A percentile compares a stretch with the other conserved stretches of the same genome.
Conservation (phyloP, 768 basidiomycete genomes). For the Auricularia auricula-judae region DNA sequence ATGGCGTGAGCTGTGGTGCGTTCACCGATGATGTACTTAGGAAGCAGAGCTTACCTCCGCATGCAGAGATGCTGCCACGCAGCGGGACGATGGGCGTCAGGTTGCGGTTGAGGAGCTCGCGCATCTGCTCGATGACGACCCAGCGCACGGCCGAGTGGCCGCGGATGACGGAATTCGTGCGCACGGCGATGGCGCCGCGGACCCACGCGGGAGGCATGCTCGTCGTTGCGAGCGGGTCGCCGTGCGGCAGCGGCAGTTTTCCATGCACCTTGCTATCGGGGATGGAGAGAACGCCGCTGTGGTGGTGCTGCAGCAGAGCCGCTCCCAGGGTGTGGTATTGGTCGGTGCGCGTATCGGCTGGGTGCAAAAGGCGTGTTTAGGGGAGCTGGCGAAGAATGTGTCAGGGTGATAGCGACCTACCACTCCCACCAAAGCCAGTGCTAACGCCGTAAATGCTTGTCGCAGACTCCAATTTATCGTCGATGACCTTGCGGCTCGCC, state of each 20-base stretch:
- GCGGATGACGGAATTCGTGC: conserved; percentile 81
- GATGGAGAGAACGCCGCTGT: conserved; percentile 61
- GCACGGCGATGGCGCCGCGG: conserved; percentile 74
- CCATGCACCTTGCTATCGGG: conserved; percentile 26
- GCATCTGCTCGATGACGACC: conserved; percentile 73
- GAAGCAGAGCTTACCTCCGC: conserved; percentile 45
- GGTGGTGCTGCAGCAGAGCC: conserved; percentile 80
- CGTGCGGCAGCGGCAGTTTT: conserved; percentile 40
- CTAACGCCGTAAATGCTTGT: conserved; percentile 77
- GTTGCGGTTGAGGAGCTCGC: conserved; percentile 54
- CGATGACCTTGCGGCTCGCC: conserved; percentile 54
- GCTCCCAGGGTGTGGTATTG: conserved; percentile 62
- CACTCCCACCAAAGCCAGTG: conserved; percentile 78
- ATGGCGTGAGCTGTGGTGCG: neutral
- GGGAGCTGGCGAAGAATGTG: conserved; percentile 6
- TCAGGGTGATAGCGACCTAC: conserved; percentile 18
- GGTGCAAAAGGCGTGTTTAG: conserved; percentile 5
- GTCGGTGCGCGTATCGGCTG: conserved; percentile 74
- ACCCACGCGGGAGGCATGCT: conserved; percentile 86
- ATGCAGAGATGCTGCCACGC: conserved; percentile 73
- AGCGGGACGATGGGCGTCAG: conserved; percentile 65
- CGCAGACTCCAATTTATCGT: conserved; percentile 53
- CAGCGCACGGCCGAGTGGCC: conserved; percentile 81
- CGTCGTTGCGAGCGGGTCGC: conserved; percentile 52
- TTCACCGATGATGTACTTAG: conserved; percentile 4